These are phyloP conservation scores for Claviceps pusilla DNA, from an alignment of 2,329 filamentous ascomycete genomes.

Conservation along the genomic window DNA sequence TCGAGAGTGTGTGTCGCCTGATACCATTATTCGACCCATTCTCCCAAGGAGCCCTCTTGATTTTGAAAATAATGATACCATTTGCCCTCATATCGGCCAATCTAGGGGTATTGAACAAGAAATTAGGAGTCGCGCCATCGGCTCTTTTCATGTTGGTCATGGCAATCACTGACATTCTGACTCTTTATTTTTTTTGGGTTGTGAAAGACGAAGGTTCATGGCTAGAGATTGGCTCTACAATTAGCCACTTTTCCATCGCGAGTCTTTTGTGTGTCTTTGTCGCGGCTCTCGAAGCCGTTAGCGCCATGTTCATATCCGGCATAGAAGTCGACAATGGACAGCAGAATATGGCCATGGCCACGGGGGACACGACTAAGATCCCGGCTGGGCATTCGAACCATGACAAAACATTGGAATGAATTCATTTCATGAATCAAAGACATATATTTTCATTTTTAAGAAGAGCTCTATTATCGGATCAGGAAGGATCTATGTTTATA, in stretches of 20 bases:
- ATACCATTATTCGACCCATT: conserved; percentile 91
- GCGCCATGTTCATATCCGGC: conserved; percentile 66
- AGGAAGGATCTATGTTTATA: too few species aligned
- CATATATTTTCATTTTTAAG: too few species aligned
- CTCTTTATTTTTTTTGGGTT: conserved; percentile 94
- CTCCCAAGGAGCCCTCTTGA: conserved; percentile 69
- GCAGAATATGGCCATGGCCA: not conserved
- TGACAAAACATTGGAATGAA: too few species aligned
- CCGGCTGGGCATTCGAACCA: too few species aligned
- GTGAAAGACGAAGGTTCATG: conserved; percentile 93
- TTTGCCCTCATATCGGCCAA: conserved; percentile 88
- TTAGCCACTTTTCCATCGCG: conserved; percentile 88
- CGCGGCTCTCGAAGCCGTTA: conserved; percentile 70
- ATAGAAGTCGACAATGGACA: conserved; percentile 37
- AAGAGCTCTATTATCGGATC: too few species aligned
- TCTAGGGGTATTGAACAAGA: conserved; percentile 78
- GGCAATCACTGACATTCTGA: conserved; percentile 79
- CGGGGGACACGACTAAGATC: not conserved
- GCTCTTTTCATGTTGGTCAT: conserved; percentile 92
- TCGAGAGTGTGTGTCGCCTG: conserved; percentile 77
- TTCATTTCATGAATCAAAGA: too few species aligned
- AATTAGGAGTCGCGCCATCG: conserved; percentile 69
- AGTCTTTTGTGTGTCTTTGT: conserved; percentile 85
- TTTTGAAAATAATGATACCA: conserved; percentile 83
- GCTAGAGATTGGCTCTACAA: conserved; percentile 94